phyloP scores from a whole-genome alignment of 1,284 basidiomycete species.

The Rhizopogon parksii region DNA sequence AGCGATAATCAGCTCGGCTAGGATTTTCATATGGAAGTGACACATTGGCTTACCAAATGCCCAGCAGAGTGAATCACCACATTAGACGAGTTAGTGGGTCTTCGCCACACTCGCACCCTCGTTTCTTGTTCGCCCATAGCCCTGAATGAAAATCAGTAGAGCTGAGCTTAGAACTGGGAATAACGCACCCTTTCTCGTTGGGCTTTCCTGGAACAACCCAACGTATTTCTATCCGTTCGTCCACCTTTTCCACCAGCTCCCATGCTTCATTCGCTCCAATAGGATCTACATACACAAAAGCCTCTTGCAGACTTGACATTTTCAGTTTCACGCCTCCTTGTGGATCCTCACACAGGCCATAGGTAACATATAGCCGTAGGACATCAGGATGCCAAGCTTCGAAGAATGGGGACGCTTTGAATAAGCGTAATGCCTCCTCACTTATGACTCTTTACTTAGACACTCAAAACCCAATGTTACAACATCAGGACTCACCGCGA shows the following conservation, averaged over 20 bases:
- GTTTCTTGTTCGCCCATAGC: slow-evolving; percentile 34
- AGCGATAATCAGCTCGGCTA: slow-evolving; percentile 9
- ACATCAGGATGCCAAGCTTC: slow-evolving; percentile 64
- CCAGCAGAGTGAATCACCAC: slow-evolving; percentile 46
- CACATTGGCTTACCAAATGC: slow-evolving; percentile 45
- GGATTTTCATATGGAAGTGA: not conserved
- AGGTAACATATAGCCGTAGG: slow-evolving; percentile 61
- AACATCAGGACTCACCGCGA: slow-evolving; percentile 38
- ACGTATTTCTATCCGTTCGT: slow-evolving; percentile 41
- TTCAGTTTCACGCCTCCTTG: slow-evolving; percentile 47
- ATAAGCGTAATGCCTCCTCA: slow-evolving; percentile 50
- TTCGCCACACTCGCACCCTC: slow-evolving; percentile 48
- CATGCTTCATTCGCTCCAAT: slow-evolving; percentile 38
- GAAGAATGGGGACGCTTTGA: slow-evolving; percentile 65
- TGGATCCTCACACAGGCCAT: slow-evolving; percentile 42
- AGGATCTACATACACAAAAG: slow-evolving; percentile 44
- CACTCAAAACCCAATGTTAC: not conserved
- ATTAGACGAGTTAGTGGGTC: slow-evolving; percentile 54
- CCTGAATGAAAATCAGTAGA: slow-evolving; percentile 20
- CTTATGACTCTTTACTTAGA: slow-evolving; percentile 28
- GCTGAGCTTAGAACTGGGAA: not conserved
- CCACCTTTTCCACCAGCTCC: slow-evolving; percentile 38
- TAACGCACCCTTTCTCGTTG: slow-evolving; percentile 24
- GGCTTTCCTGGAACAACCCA: slow-evolving; percentile 51
- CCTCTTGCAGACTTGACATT: slow-evolving; percentile 55